Base-by-base conservation (phyloP, 2,329 filamentous ascomycete genomes). In the Nemania sp. region DNA sequence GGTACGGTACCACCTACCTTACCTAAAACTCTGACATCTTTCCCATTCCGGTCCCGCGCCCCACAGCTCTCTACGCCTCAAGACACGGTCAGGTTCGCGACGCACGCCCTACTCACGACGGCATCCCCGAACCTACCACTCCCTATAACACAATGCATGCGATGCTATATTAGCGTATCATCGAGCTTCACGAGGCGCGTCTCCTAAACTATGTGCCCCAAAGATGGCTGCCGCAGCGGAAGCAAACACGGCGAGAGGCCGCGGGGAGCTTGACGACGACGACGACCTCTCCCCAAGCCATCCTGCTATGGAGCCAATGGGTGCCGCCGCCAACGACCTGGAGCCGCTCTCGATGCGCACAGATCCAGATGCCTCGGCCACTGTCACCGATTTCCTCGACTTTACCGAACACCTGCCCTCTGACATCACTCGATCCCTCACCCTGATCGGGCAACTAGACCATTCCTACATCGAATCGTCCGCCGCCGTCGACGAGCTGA, bases 341-440 rank as follows among this genome's bases (percentile, higher is more conserved):
- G 75, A 75, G 58, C 74, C 80, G 1, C 77, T 84, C 63, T 78
- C 79, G 59, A 77, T 82, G 71, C 83, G 83, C 66, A 80, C 81
- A 54, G 87, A 89, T 65, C 87, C 87, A 5, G 87, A 90, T 76
- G 85, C 85, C 25, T 86, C 89, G 68, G 86, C 87, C 6, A 88
- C 86, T n/a, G 83, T 89, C 17, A 88, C 85, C 61, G 87, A 89
- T 73, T 89, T 88, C 71, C 83, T 89, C 72, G 87, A 89, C 71
- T 87, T 87, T 66, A 88, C 86, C 67, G 87, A 90, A 73, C 88
- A 89, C 73, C 81, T 90, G 1, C 86, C 87, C 11, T 84, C 86
- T 52, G 87, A 90, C 70, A 83, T 90, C 68, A 79, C 83, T 63
- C 84, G 87, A 59, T 89, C 87, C 21, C 77, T 90, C 46, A 87